Conservation (phyloP, 2,329 filamentous ascomycete genomes). For the Fusarium verrucosum region DNA sequence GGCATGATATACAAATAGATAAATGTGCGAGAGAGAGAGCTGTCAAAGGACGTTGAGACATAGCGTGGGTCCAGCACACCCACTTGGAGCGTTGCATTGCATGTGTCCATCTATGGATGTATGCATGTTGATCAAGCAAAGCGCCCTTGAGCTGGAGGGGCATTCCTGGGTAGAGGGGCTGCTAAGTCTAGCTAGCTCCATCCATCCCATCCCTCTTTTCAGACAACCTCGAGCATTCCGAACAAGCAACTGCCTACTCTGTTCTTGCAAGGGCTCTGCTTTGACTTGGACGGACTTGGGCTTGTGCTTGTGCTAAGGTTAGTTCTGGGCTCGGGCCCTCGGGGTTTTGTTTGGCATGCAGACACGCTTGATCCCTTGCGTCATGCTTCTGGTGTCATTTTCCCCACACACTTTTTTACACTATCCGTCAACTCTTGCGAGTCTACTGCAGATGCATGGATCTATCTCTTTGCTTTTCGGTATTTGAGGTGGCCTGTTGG, state of each 20-base stretch:
- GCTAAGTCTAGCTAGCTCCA: constrained; percentile 26
- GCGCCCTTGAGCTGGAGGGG: constrained; percentile 42
- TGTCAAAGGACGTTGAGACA: constrained; percentile 42
- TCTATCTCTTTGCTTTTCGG: constrained; percentile 14
- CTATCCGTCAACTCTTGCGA: constrained; percentile 12
- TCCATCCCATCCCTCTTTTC: constrained; percentile 43
- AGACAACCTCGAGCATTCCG: constrained; percentile 29
- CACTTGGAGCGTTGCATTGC: constrained; percentile 31
- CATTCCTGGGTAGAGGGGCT: constrained; percentile 44
- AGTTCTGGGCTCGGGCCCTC: constrained; percentile 30
- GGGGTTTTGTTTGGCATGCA: constrained; percentile 41
- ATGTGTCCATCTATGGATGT: constrained; percentile 34
- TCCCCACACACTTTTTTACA: not conserved
- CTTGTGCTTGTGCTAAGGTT: constrained; percentile 20
- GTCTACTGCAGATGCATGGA: constrained; percentile 7
- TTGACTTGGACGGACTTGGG: constrained; percentile 29
- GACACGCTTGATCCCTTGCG: constrained; percentile 38
- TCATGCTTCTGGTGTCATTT: constrained; percentile 19
- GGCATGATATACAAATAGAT: constrained; percentile 47
- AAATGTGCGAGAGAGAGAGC: constrained; percentile 32
- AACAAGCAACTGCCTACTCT: too few relatives aligned
- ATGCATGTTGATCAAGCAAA: constrained; percentile 30
- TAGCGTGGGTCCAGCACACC: constrained; percentile 39
- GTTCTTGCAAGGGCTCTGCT: constrained; percentile 27
- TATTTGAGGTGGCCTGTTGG: constrained; percentile 16